Base-by-base conservation (phyloP, 2,329 filamentous ascomycete species). In the Fusarium sublunatum region DNA sequence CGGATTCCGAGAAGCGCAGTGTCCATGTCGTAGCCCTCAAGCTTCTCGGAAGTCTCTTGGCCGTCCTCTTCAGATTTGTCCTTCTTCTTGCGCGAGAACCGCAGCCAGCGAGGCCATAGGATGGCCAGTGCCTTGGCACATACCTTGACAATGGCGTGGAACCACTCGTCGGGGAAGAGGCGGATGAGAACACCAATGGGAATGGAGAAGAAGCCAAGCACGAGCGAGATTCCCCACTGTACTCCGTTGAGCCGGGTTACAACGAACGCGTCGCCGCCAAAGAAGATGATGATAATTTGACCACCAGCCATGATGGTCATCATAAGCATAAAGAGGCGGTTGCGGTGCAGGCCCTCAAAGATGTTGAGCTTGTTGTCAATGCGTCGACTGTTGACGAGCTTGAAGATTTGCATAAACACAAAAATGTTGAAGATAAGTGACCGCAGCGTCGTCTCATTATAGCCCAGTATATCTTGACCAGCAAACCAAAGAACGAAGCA, bases 351-450 rank as follows among this genome's bases (percentile, higher is more conserved):
- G 52, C 91, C 91, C 75, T 96, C 92, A 50, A 96, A 91, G 57
- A 96, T 89, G 75, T 96, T 96, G 79, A 95, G 89, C 54, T 86
- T 87, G 78, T 96, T 96, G 75, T 96, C 93, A 12, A 97, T 62
- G 0, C 85, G 84, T 31, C 86, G 81, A 71, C 84, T 86, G 76
- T 88, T 89, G 75, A 87, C 81, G 70, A 87, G 81, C 73, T 89
- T 90, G 76, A 89, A 90, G 60, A 90, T 88, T 68, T 90, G 88
- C 84, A 90, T 88, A 83, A 87, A 90, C 2, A 90, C 88, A 64
- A 88, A 90, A 2, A 83, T 86, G 75, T 90, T 90, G 79, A 90
- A 90, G 47, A 90, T 83, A 58, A 88, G 78, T 0, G 87, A 88
- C 57, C 58, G 39, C 6, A 64, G 35, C 15, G 19, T 84, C 78